Conservation (phyloP, 2,329 filamentous ascomycete genomes). For the Trichophyton verrucosum region DNA sequence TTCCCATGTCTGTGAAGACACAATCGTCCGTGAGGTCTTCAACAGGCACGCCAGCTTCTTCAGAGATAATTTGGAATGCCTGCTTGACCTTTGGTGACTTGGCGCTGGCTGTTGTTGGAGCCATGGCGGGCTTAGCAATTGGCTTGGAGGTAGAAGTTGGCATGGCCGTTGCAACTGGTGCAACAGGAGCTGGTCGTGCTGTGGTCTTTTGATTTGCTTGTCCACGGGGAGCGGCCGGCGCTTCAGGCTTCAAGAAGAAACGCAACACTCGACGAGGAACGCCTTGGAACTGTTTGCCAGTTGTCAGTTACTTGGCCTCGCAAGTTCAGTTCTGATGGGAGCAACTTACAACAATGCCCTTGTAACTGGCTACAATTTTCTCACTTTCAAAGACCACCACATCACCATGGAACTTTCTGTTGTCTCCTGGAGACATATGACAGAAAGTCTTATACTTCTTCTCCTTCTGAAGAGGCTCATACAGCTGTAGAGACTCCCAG, state of each 20-base stretch:
- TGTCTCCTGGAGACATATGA: slow-evolving; percentile 19
- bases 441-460: slow-evolving; percentile 5
- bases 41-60: slow-evolving; percentile 9
- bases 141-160: neutral
- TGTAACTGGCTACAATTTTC: slow-evolving; percentile 22
- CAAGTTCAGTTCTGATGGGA: neutral
- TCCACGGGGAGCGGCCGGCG: neutral
- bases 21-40: slow-evolving; percentile 5
- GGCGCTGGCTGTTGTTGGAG: neutral
- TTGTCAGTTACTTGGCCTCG: slow-evolving; percentile 10
- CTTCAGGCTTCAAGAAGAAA: slow-evolving; percentile 6
- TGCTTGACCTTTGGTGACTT: neutral
- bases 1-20: slow-evolving; percentile 19
- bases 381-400: slow-evolving; percentile 20
- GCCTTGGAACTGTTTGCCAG: slow-evolving; percentile 14
- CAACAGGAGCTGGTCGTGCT: neutral
- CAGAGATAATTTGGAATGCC: slow-evolving; percentile 8
- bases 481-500: slow-evolving; percentile 22
- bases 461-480: slow-evolving; percentile 15
- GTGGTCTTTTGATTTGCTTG: neutral
- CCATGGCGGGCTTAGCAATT: neutral
- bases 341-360: slow-evolving; percentile 14
- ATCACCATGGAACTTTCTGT: slow-evolving; percentile 17
- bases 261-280: slow-evolving; percentile 15
- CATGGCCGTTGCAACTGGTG: neutral